These are phyloP conservation scores for Plectosphaerella cucumerina DNA, from an alignment of 2,329 filamentous ascomycete genomes.

Conservation along the genomic window DNA sequence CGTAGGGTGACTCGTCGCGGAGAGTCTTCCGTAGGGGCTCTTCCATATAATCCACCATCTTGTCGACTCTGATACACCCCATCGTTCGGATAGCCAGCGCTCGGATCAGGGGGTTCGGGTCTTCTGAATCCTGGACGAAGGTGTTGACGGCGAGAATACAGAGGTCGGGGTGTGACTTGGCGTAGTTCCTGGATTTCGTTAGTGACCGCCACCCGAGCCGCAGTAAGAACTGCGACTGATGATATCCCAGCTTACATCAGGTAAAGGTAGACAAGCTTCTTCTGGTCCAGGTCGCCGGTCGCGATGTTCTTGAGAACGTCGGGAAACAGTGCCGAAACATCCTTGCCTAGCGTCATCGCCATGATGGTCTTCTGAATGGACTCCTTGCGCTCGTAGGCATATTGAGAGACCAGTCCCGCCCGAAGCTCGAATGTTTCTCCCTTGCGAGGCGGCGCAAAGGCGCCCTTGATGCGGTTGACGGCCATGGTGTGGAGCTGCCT, in stretches of 20 bases:
- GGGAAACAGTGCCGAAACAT: constrained; percentile 94
- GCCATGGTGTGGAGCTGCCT: constrained; percentile 59
- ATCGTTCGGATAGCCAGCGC: constrained; percentile 95
- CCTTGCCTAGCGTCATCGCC: constrained; percentile 99
- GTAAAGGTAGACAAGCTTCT: constrained; percentile 98
- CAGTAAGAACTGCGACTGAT: background rate
- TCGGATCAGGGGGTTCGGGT: constrained; percentile 70
- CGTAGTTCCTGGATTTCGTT: constrained; percentile 76
- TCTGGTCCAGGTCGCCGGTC: constrained; percentile 90
- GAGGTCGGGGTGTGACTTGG: constrained; percentile 96
- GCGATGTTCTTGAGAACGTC: constrained; percentile 99
- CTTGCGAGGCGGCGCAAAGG: constrained; percentile 89
- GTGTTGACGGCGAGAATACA: constrained; percentile 99
- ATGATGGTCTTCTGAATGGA: constrained; percentile 99
- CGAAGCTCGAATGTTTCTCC: constrained; percentile 97
- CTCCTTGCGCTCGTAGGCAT: constrained; percentile 98
- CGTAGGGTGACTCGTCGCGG: constrained; percentile 95
- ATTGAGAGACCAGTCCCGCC: constrained; percentile 93
- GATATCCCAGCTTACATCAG: constrained; percentile 66
- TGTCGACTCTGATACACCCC: constrained; percentile 97
- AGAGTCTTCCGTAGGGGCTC: constrained; percentile 94
- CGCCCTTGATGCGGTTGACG: constrained; percentile 92
- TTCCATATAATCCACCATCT: constrained; percentile 99
- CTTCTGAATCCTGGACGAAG: constrained; percentile 98
- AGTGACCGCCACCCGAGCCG: constrained; percentile 13